Base-by-base conservation (phyloP, 345 rosid genomes). In the Syzygium oleosum region DNA sequence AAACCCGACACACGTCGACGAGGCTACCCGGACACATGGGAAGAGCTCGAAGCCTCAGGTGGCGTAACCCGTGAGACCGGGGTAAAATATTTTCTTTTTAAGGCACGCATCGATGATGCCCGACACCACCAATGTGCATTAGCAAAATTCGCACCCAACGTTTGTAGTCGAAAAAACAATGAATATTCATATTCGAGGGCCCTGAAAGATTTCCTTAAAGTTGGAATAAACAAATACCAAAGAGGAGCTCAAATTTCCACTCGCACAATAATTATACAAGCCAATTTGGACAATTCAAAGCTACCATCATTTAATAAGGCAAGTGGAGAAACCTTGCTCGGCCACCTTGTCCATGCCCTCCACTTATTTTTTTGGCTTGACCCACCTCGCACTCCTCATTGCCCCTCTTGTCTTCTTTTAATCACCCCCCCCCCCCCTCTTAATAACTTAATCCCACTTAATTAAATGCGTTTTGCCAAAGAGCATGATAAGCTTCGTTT, bases 321-420 rank as follows among this genome's bases (percentile, higher is more conserved):
- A 85, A 91, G 94, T 91, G 94, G 96, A 91, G 91, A 73, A 73
- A 19, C 83, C 90, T 88, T 85, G 90, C 87, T 52, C 59, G 59
- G 52, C 91, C 92, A 89, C 91, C 91, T 86, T 87, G 89, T 52
- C 89, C 87, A 88, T 84, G 80, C 49, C 80, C 22, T 49, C 53
- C 85, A 46, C 85, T 84, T 46, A 5, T 43, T 8, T 13, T 52
- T 52, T 52, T 16, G 10, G 15, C 41, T 84, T 52, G 85, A 84
- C 80, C 80, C 80, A 73, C 80, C 80, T 73, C 80, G 46, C 80
- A 73, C 80, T 73, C 80, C 9, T 12, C 79, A 19, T 68, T 16
- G 6, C 79, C 13, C 46, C 6, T 34, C 46, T 68, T 68, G 80
- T 34, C 80, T 73, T 73, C 23, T 68, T 73, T 73, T 17, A 73